Conservation (phyloP, 2,329 filamentous ascomycete species). For the Aureobasidium leucospermi region DNA sequence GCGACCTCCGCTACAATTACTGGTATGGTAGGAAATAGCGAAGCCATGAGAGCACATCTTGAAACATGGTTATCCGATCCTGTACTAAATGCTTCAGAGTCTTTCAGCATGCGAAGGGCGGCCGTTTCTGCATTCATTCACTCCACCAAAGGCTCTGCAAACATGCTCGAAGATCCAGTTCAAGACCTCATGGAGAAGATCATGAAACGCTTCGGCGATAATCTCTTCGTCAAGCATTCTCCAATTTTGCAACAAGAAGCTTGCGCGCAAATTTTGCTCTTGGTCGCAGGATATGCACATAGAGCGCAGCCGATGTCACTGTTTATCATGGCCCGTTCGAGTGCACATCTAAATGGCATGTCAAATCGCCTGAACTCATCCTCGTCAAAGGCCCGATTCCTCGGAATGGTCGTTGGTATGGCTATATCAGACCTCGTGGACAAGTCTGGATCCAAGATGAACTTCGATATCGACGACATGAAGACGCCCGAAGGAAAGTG, state of each 20-base stretch:
- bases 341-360: constrained; percentile 66
- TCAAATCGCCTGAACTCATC: constrained; percentile 79
- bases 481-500: constrained; percentile 64
- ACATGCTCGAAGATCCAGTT: constrained; percentile 26
- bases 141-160: not conserved
- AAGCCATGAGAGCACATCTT: constrained; percentile 18
- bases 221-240: constrained; percentile 77
- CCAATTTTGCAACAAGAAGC: constrained; percentile 85
- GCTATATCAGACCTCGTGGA: constrained; percentile 60
- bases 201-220: constrained; percentile 71
- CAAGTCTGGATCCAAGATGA: constrained; percentile 61
- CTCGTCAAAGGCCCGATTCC: constrained; percentile 65
- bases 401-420: constrained; percentile 84
- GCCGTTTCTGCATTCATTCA: constrained; percentile 22
- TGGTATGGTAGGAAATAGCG: constrained; percentile 13
- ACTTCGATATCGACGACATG: constrained; percentile 78
- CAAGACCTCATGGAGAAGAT: constrained; percentile 59
- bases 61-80: constrained; percentile 21
- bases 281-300: constrained; percentile 69
- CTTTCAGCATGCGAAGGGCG: constrained; percentile 22
- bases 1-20: constrained; percentile 15
- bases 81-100: constrained; percentile 17
- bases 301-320: constrained; percentile 60
- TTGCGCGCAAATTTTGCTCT: constrained; percentile 69
- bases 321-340: constrained; percentile 61